These are phyloP conservation scores for Stentor roeselii DNA, from an alignment of 73 alveolate genomes.

Conservation along the genomic window DNA sequence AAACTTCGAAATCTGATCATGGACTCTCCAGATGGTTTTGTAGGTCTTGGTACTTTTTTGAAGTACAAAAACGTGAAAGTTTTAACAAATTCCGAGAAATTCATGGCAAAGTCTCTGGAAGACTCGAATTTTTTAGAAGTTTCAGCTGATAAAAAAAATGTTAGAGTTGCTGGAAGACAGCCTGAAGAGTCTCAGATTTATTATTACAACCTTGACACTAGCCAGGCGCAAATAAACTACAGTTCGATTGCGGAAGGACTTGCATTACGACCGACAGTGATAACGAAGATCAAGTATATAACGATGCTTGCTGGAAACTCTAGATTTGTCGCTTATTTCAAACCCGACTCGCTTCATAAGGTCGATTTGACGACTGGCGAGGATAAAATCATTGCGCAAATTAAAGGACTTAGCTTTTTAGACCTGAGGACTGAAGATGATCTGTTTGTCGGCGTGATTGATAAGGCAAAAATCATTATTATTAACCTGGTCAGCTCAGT, in stretches of 20 bases:
- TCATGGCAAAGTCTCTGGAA: background rate
- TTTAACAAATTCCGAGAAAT: background rate
- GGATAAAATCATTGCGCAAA: background rate
- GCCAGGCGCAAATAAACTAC: background rate
- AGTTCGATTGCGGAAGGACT: background rate
- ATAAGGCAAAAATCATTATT: background rate
- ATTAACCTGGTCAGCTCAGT: background rate
- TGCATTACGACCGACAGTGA: background rate
- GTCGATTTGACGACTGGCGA: background rate
- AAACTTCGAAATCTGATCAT: background rate
- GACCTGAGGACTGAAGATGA: background rate
- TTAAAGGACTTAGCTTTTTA: background rate
- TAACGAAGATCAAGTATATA: background rate
- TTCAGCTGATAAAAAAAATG: background rate
- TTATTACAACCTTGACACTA: background rate
- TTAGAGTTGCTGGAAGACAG: background rate
- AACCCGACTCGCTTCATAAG: background rate
- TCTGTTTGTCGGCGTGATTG: background rate
- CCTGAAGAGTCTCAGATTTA: background rate
- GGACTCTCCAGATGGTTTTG: slow-evolving; percentile 16
- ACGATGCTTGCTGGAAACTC: background rate
- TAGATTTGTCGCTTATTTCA: background rate
- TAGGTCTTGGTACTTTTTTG: background rate
- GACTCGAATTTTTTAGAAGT: slow-evolving; percentile 15
- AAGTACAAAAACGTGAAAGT: slow-evolving; percentile 4